A percentile compares a stretch with the other conserved stretches of the same genome.
Evolutionary conservation across 139 green algal species (phyloP).

Genomic region (Coccomyxa sp.): DNA sequence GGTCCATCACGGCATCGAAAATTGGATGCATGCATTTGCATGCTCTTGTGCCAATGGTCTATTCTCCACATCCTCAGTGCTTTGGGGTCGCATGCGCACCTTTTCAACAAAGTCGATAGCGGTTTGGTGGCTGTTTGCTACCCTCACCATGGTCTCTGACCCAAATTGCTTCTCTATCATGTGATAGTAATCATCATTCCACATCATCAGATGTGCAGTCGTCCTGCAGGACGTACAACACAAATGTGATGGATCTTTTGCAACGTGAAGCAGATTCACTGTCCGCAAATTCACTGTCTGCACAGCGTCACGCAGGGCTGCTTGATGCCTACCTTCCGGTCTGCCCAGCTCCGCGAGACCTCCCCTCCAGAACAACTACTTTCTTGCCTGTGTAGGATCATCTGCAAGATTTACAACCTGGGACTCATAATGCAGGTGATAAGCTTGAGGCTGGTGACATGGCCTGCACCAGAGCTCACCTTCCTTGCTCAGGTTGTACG

Average conservation of each 20-base stretch:
- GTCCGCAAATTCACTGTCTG: not conserved
- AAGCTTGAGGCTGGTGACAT: not conserved
- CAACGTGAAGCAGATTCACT: not conserved
- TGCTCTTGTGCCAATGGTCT: not conserved
- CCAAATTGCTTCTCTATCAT: conserved; percentile 41
- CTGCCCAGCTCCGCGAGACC: conserved; percentile 45
- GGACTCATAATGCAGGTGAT: not conserved
- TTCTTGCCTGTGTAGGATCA: conserved; percentile 37
- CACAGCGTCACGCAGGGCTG: not conserved
- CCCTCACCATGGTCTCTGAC: conserved; percentile 27
- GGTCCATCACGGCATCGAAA: not conserved
- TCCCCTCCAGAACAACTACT: conserved; percentile 61
- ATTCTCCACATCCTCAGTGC: not conserved
- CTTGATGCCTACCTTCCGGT: conserved; percentile 42
- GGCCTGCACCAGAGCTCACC: conserved; percentile 15
- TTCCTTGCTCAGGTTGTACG: conserved; percentile 52
- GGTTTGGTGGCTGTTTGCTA: conserved; percentile 43
- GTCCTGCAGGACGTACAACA: not conserved
- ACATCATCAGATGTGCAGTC: conserved; percentile 57
- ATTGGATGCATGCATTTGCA: not conserved
- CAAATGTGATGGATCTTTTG: not conserved
- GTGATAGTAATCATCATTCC: conserved; percentile 58
- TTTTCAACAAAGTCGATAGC: conserved; percentile 36
- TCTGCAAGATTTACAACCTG: not conserved
- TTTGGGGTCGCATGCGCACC: not conserved